These are phyloP conservation scores for Lophium mytilinum DNA, from an alignment of 495 filamentous ascomycete species.

Conservation along the genomic window DNA sequence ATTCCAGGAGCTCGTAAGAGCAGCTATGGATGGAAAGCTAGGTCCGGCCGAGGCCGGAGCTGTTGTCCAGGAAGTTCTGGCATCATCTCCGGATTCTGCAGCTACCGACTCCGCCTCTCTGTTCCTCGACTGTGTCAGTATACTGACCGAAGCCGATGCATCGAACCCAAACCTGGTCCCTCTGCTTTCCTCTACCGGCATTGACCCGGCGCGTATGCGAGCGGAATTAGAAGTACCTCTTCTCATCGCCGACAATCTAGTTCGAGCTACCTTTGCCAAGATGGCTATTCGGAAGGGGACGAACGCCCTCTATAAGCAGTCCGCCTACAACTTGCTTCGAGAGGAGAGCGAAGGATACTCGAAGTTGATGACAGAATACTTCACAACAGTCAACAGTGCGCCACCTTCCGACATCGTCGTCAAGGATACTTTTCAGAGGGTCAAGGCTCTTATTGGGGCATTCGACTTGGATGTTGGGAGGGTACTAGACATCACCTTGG, in stretches of 20 bases:
- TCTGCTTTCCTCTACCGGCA: conserved; percentile 60
- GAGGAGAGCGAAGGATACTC: conserved; percentile 95
- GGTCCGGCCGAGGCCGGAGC: conserved; percentile 59
- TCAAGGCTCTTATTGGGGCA: conserved; percentile 86
- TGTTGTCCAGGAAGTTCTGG: conserved; percentile 67
- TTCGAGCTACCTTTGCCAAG: conserved; percentile 74
- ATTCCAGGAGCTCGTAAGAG: conserved; percentile 76
- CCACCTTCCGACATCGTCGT: conserved; percentile 55
- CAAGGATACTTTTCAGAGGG: conserved; percentile 61
- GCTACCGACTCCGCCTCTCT: conserved; percentile 44
- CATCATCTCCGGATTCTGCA: conserved; percentile 40
- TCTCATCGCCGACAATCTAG: conserved; percentile 64
- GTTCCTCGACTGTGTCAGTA: conserved; percentile 50
- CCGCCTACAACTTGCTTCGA: conserved; percentile 89
- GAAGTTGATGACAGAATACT: conserved; percentile 82
- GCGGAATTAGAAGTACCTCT: conserved; percentile 70
- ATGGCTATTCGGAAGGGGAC: conserved; percentile 83
- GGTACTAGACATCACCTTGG: conserved; percentile 84
- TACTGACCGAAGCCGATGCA: conserved; percentile 60
- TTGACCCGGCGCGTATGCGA: conserved; percentile 68
- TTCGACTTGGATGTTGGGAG: conserved; percentile 92
- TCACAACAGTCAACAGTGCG: conserved; percentile 54
- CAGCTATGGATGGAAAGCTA: conserved; percentile 61
- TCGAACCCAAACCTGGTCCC: conserved; percentile 37
- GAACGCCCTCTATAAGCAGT: conserved; percentile 85